phyloP scores from a whole-genome alignment of 371 early-diverging fungal genomes.

The Lichtheimia ramosa region DNA sequence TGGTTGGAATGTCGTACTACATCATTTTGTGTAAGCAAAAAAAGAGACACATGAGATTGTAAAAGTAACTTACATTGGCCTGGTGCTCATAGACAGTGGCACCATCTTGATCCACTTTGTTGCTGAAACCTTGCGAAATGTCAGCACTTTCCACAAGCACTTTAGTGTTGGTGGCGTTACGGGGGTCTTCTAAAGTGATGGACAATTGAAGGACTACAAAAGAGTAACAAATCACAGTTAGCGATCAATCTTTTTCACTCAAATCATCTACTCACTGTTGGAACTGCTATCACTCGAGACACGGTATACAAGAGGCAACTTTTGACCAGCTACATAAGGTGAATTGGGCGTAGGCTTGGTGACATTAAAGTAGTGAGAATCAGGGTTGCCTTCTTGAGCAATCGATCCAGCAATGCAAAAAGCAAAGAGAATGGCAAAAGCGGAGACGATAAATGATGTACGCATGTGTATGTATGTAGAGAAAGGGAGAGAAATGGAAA shows the following conservation, averaged over 20 bases:
- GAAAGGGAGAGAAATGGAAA: no score
- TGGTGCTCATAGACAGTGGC: slow-evolving; percentile 37
- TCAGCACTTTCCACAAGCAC: slow-evolving; percentile 18
- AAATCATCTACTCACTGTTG: slow-evolving; percentile 20
- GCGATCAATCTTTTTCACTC: no score
- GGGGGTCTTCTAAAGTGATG: slow-evolving; percentile 15
- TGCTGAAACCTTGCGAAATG: slow-evolving; percentile 35
- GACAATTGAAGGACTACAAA: slow-evolving; percentile 23
- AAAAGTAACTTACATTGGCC: slow-evolving; percentile 22
- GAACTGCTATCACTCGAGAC: slow-evolving; percentile 24
- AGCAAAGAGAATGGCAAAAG: slow-evolving; percentile 12
- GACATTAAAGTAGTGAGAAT: slow-evolving; percentile 12
- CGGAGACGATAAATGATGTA: background rate
- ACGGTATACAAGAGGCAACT: slow-evolving; percentile 38
- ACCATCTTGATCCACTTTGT: slow-evolving; percentile 21
- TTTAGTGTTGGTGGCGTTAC: slow-evolving; percentile 15
- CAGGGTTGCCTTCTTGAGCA: slow-evolving; percentile 13
- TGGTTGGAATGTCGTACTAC: slow-evolving; percentile 34
- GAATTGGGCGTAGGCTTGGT: slow-evolving; percentile 21
- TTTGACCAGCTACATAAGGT: slow-evolving; percentile 38
- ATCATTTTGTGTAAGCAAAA: slow-evolving; percentile 4
- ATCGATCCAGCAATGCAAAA: slow-evolving; percentile 3
- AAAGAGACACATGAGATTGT: background rate
- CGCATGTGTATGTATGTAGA: no score
- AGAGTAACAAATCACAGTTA: background rate